These are phyloP conservation scores for Colletotrichum gigasporum DNA, from an alignment of 2,329 filamentous ascomycete genomes.

Conservation along the genomic window DNA sequence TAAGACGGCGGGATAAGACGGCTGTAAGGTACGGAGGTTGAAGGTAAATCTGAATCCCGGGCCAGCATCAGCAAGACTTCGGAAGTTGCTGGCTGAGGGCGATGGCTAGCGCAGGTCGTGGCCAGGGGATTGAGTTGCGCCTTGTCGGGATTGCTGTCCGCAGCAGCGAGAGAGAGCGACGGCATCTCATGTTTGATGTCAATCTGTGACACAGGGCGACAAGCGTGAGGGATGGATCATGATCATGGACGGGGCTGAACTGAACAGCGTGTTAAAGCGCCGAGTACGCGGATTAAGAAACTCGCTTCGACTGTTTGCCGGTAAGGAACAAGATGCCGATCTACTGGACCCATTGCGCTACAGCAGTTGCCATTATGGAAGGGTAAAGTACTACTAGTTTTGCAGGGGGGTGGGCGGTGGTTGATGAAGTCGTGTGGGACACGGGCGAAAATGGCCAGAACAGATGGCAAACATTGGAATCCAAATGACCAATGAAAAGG, in stretches of 20 bases:
- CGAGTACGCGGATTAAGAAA: neutral
- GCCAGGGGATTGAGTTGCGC: neutral
- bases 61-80: too few species aligned
- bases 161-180: neutral
- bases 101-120: too few species aligned
- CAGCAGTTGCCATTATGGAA: neutral
- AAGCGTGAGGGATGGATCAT: neutral
- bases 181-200: neutral
- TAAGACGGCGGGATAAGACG: neutral
- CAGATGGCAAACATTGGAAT: neutral
- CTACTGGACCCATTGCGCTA: neutral
- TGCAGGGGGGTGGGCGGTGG: neutral
- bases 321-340: constrained; percentile 14
- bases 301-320: neutral
- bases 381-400: neutral
- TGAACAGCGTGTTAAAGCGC: neutral
- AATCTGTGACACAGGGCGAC: neutral
- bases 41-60: constrained; percentile 4
- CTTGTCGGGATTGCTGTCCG: constrained; percentile 6
- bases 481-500: constrained; percentile 15
- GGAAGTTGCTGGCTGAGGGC: too few species aligned
- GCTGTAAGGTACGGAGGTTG: too few species aligned
- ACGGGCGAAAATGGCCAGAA: constrained; percentile 27
- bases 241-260: neutral
- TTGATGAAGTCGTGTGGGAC: neutral